Percentiles rank a stretch among this genome's conserved stretches.
phyloP scores from a whole-genome alignment of 208 protist genomes.

The Naegleria lovaniensis region DNA sequence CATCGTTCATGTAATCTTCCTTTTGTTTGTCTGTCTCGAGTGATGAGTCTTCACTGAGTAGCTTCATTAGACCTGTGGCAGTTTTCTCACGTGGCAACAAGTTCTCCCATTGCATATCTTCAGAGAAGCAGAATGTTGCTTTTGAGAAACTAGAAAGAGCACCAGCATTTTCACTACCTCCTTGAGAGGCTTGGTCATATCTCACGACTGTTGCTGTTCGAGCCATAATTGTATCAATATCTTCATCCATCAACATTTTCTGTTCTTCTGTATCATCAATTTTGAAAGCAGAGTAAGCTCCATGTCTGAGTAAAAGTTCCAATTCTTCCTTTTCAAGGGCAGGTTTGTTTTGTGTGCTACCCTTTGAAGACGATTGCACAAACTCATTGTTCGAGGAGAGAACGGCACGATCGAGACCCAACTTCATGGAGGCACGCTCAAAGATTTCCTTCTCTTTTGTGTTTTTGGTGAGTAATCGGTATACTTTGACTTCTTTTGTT shows the following conservation, averaged over 20 bases:
- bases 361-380: neutral
- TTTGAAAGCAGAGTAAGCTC: constrained; percentile 15
- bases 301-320: neutral
- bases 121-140: constrained; percentile 9
- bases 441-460: constrained; percentile 97
- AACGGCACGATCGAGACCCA: constrained; percentile 79
- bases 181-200: neutral
- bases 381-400: neutral
- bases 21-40: neutral
- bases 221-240: constrained; percentile 24
- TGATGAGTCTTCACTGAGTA: neutral
- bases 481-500: constrained; percentile 88
- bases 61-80: neutral
- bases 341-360: neutral
- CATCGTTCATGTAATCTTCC: neutral
- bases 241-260: neutral
- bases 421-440: constrained; percentile 90
- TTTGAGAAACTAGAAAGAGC: neutral
- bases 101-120: constrained; percentile 14
- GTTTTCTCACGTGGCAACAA: neutral
- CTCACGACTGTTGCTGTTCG: constrained; percentile 3
- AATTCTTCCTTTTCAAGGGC: neutral
- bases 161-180: neutral
- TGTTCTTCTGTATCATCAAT: constrained; percentile 3
- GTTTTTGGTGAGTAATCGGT: constrained; percentile 91